Base-by-base conservation (phyloP, 2,329 filamentous ascomycete species). In the Akanthomyces uredinophilus region DNA sequence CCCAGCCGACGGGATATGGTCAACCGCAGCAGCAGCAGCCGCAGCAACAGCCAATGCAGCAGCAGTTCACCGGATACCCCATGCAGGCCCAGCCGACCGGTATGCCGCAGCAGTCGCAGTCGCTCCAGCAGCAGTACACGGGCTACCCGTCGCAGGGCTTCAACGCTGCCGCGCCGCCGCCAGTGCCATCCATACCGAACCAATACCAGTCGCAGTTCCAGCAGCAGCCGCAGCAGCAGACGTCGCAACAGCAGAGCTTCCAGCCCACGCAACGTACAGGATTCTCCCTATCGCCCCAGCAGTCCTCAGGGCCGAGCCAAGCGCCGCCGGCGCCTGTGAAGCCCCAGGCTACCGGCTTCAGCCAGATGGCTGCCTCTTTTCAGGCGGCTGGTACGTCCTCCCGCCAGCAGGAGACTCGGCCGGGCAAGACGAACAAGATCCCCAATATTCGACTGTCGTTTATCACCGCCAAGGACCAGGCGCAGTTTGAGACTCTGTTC, bases 401-500 rank as follows among this genome's bases (percentile, higher is more conserved):
- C 46, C 77, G 80, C 62, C 71, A 82, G 2, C 75, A 77, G 66
- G 77, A 78, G 29, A 76, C 78, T 65, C 73, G 79, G 64, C 73
- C 79, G 8, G 75, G 79, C 62, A 87, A 85, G 69, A 74, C 80
- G 49, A 87, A 84, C 68, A 95, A 90, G 78, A 97, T 99, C 62
- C 95, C 95, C 32, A 98, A 90, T 73, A 96, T 98, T 67, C 85
- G 95, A 55, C 79, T 99, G 64, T 96, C 93, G 3, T 99, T 99
- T 74, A 96, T 99, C 71, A 97, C 94, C 3, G 93, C 91, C 29
- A 87, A 89, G 70, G 95, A 99, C 72, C 95, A 99, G 76, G 85
- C 91, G 70, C 97, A 96, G 78, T 99, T 99, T 70, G 95, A 99
- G 79, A 95, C 95, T 62, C 79, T 99, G 47, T 99, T 99, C 81